phyloP scores from a whole-genome alignment of 768 basidiomycete species.

The Tulasnella calospora region DNA sequence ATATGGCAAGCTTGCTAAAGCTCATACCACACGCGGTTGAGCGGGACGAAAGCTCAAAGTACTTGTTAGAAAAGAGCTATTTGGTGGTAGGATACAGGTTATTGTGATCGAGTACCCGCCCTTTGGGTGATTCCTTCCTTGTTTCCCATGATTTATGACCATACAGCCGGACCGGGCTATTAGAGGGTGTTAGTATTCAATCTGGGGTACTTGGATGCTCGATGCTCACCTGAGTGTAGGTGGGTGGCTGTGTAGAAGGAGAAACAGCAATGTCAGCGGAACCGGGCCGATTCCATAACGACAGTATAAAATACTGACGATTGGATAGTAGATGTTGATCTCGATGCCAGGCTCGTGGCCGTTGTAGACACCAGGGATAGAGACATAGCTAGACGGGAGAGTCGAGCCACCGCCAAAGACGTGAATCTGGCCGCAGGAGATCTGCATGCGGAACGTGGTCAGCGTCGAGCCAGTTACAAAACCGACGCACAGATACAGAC shows the following conservation, averaged over 20 bases:
- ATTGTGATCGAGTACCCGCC: not conserved
- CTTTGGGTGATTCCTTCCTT: not conserved
- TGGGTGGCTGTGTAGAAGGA: not conserved
- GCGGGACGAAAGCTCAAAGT: not conserved
- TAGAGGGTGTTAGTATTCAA: not conserved
- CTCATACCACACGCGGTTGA: not conserved
- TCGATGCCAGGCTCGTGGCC: not conserved
- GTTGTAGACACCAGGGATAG: conserved; percentile 12
- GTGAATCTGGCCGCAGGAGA: not conserved
- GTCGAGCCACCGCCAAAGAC: conserved; percentile 10
- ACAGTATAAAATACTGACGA: not conserved
- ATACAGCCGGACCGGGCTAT: not conserved
- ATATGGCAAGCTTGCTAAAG: not conserved
- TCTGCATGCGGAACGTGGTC: not conserved
- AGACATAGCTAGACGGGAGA: not conserved
- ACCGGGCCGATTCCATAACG: not conserved
- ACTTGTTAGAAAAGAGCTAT: not conserved
- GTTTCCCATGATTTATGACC: not conserved
- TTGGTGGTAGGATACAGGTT: not conserved
- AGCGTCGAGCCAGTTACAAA: not conserved
- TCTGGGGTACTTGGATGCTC: not conserved
- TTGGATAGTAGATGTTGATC: conserved; percentile 15
- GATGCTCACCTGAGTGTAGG: not conserved
- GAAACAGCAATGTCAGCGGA: not conserved
- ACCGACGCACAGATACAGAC: not conserved